phyloP scores from a whole-genome alignment of 2,329 filamentous ascomycete genomes.

The Cladosporium oxysporum region DNA sequence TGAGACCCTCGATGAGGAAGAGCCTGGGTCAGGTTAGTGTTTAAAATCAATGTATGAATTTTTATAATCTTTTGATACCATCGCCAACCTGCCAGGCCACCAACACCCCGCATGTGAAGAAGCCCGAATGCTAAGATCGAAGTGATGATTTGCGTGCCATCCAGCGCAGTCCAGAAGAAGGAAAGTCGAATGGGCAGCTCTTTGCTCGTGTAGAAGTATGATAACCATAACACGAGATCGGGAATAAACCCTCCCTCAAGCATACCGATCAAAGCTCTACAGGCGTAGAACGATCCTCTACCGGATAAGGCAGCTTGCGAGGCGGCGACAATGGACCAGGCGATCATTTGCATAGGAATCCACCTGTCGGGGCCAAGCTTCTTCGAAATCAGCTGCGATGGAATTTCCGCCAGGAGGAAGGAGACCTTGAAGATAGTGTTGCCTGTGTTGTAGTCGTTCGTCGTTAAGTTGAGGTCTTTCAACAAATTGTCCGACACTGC shows the following conservation, averaged over 20 bases:
- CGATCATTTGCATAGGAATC: constrained; percentile 40
- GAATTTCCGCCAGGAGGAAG: constrained; percentile 51
- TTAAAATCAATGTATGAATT: too few species aligned
- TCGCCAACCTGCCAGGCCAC: constrained; percentile 31
- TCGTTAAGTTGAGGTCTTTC: constrained; percentile 44
- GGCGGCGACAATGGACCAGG: constrained; percentile 40
- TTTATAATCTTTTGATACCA: constrained; percentile 27
- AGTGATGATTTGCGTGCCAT: constrained; percentile 34
- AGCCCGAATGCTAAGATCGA: constrained; percentile 34
- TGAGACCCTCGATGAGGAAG: constrained; percentile 36
- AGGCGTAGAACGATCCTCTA: constrained; percentile 32
- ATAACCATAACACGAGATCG: constrained; percentile 44
- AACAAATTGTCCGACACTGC: constrained; percentile 30
- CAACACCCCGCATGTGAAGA: constrained; percentile 32
- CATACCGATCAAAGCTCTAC: constrained; percentile 29
- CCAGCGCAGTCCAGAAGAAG: constrained; percentile 44
- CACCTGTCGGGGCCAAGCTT: constrained; percentile 52
- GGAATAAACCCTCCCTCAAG: constrained; percentile 30
- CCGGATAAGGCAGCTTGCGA: constrained; percentile 40
- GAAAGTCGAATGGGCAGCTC: constrained; percentile 46
- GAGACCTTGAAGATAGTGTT: constrained; percentile 46
- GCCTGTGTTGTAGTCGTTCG: constrained; percentile 47
- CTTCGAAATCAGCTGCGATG: constrained; percentile 54
- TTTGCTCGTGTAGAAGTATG: constrained; percentile 45
- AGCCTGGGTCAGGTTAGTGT: constrained; percentile 19